A percentile compares a stretch with the other conserved stretches of the same genome.
Evolutionary conservation across 1,284 basidiomycete species (phyloP).

Genomic region (Waitea zeae): DNA sequence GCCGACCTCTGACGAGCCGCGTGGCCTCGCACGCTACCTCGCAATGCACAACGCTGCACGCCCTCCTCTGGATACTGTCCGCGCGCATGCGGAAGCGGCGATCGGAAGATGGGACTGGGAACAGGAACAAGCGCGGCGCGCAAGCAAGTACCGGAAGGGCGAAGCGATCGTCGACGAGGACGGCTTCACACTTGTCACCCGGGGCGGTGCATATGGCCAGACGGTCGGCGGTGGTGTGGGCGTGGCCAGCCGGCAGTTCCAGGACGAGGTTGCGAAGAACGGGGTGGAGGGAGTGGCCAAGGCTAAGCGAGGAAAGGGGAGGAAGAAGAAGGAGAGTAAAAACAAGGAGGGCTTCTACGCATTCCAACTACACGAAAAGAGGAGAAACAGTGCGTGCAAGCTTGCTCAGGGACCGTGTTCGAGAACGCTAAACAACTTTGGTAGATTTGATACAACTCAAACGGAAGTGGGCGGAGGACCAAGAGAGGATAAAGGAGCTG

Average conservation of each 20-base stretch:
- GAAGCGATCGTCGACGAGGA: conserved; percentile 83
- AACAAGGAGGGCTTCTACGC: conserved; percentile 72
- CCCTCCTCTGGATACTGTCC: conserved; percentile 55
- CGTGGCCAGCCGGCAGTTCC: conserved; percentile 60
- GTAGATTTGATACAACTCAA: conserved; percentile 64
- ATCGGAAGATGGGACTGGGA: conserved; percentile 37
- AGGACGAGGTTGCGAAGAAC: conserved; percentile 6
- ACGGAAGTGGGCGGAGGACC: conserved; percentile 72
- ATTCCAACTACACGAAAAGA: conserved; percentile 80
- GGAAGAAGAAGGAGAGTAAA: conserved; percentile 46
- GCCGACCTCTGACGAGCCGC: conserved; percentile 40
- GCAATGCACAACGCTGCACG: conserved; percentile 44
- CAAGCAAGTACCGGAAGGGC: conserved; percentile 54
- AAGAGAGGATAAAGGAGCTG: conserved; percentile 70
- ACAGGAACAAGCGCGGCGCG: conserved; percentile 33
- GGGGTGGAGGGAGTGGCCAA: conserved; percentile 2
- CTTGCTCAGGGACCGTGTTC: too few relatives aligned
- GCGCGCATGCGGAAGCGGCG: conserved; percentile 58
- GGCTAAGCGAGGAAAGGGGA: conserved; percentile 12
- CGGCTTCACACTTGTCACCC: conserved; percentile 79
- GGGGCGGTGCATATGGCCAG: conserved; percentile 77
- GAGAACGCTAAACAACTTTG: too few relatives aligned
- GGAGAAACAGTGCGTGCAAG: conserved; percentile 60
- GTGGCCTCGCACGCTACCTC: conserved; percentile 55
- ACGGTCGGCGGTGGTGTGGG: conserved; percentile 67